Percentiles rank a stretch among this genome's conserved stretches.
These are phyloP conservation scores for Gaeumannomyces tritici DNA, from an alignment of 2,329 filamentous ascomycete species.

Conservation along the genomic window DNA sequence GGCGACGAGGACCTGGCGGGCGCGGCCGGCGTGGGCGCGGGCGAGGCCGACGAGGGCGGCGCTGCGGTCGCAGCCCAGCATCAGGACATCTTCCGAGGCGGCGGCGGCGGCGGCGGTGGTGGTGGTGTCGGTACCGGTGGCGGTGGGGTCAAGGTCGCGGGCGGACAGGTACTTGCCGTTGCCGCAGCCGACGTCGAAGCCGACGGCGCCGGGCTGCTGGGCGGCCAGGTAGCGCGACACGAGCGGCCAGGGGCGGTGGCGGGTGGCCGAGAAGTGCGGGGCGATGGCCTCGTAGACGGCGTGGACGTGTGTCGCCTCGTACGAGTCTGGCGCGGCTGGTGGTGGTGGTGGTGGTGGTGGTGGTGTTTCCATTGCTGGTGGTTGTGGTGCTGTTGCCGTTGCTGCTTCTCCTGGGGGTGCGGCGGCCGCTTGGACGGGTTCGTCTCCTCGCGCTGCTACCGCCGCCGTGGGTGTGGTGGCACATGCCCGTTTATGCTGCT, in stretches of 20 bases:
- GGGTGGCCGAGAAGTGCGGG: slow-evolving; percentile 72
- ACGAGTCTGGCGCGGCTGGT: slow-evolving; percentile 34
- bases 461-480: neutral
- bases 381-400: neutral
- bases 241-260: slow-evolving; percentile 83
- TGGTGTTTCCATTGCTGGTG: neutral
- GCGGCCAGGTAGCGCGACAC: slow-evolving; percentile 67
- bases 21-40: slow-evolving; percentile 19
- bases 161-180: slow-evolving; percentile 81
- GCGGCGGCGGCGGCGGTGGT: too few relatives aligned
- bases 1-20: slow-evolving; percentile 55
- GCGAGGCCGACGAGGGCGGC: slow-evolving; percentile 44
- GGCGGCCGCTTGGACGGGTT: too few relatives aligned
- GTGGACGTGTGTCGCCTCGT: slow-evolving; percentile 85
- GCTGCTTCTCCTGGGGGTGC: neutral
- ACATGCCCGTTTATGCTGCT: too few relatives aligned
- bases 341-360: neutral
- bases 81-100: slow-evolving; percentile 58
- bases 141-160: slow-evolving; percentile 16
- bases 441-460: too few relatives aligned
- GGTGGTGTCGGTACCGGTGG: too few relatives aligned
- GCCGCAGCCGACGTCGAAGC: slow-evolving; percentile 87
- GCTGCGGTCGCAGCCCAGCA: slow-evolving; percentile 79
- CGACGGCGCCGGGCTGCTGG: slow-evolving; percentile 61
- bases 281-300: slow-evolving; percentile 83